phyloP scores from a whole-genome alignment of 352 stramenopile species.

The Pythium utonaiense region DNA sequence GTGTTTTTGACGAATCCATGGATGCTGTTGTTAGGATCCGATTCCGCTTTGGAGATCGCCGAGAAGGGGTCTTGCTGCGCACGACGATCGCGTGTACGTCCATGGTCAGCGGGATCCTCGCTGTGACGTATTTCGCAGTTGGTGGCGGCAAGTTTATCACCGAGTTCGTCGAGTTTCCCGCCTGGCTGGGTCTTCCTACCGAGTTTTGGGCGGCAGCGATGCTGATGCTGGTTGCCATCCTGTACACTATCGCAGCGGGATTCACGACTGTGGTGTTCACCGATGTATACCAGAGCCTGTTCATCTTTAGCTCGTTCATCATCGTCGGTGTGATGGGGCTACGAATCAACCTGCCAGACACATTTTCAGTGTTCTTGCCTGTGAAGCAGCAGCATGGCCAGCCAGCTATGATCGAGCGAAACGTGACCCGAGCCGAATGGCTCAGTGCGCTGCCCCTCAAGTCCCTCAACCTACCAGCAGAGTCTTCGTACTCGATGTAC shows the following conservation, averaged over 20 bases:
- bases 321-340: constrained; percentile 61
- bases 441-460: constrained; percentile 35
- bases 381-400: constrained; percentile 29
- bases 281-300: constrained; percentile 79
- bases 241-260: constrained; percentile 70
- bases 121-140: constrained; percentile 76
- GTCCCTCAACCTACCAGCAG: constrained; percentile 33
- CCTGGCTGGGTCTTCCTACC: constrained; percentile 47
- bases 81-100: constrained; percentile 73
- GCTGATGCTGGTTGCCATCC: constrained; percentile 61
- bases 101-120: constrained; percentile 55
- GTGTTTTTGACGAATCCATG: not conserved
- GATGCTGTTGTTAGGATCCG: constrained; percentile 77
- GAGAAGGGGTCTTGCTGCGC: constrained; percentile 51
- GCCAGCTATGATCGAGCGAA: constrained; percentile 42
- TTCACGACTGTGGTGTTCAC: constrained; percentile 81
- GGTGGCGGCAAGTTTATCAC: constrained; percentile 78
- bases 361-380: constrained; percentile 63
- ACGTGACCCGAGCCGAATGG: constrained; percentile 50
- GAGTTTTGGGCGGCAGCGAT: constrained; percentile 70
- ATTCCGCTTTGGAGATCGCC: constrained; percentile 62
- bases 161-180: constrained; percentile 64
- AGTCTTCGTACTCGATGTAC: constrained; percentile 71
- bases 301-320: constrained; percentile 76
- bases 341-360: constrained; percentile 43